These are phyloP conservation scores for Teunomyces lycoperdinae DNA, from an alignment of 805 yeast genomes.

Conservation along the genomic window DNA sequence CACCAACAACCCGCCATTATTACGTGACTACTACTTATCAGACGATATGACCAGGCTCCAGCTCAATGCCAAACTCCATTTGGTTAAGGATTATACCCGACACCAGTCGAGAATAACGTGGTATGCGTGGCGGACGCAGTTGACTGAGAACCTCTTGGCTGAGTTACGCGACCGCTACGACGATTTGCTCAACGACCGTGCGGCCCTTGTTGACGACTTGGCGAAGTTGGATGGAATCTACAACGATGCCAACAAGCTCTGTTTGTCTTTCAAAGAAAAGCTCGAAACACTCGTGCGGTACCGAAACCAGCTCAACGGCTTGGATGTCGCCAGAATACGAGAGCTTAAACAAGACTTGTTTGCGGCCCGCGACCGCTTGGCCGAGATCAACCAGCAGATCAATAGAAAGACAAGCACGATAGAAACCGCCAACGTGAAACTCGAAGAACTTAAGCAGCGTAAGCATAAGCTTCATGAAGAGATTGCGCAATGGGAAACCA, in stretches of 20 bases:
- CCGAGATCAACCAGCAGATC: constrained; percentile 10
- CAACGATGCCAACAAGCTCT: constrained; percentile 8
- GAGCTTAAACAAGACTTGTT: constrained; percentile 16
- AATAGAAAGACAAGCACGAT: constrained; percentile 9
- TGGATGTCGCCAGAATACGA: constrained; percentile 11
- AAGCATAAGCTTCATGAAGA: constrained; percentile 10
- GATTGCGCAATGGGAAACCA: constrained; percentile 9
- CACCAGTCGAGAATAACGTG: constrained; percentile 54
- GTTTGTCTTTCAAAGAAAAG: constrained; percentile 12
- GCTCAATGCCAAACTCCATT: constrained; percentile 48
- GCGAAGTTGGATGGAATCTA: constrained; percentile 10
- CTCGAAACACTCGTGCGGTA: constrained; percentile 11
- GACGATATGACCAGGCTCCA: constrained; percentile 33
- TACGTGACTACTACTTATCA: constrained; percentile 47
- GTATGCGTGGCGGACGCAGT: constrained; percentile 61
- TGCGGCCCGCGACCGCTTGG: constrained; percentile 14
- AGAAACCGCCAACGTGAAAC: constrained; percentile 5
- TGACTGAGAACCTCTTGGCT: constrained; percentile 43
- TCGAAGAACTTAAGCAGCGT: constrained; percentile 11
- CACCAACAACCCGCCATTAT: constrained; percentile 47
- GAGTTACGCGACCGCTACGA: constrained; percentile 23
- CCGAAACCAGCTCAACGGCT: constrained; percentile 9
- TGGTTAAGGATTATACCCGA: constrained; percentile 50
- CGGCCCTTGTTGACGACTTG: constrained; percentile 11
- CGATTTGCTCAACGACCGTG: constrained; percentile 19